Percentiles rank a stretch among this genome's conserved stretches.
Conservation (phyloP, 306 rosid genomes). For the Glycine soja region DNA sequence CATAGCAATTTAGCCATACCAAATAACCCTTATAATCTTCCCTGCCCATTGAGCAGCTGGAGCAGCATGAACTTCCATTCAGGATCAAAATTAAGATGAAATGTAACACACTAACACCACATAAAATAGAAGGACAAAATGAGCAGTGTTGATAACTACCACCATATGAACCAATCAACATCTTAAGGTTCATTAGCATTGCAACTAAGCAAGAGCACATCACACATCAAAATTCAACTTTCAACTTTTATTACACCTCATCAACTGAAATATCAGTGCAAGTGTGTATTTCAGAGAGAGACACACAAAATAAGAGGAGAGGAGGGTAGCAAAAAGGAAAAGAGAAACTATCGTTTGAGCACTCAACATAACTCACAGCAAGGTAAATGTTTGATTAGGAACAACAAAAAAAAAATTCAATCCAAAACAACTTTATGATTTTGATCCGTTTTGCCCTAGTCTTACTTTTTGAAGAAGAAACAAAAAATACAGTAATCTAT, state of each 20-base stretch:
- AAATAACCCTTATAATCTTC: background rate
- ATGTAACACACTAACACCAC: background rate
- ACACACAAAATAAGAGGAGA: too few species aligned
- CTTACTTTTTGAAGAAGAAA: background rate
- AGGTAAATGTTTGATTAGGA: background rate
- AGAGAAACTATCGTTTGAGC: background rate
- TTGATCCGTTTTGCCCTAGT: background rate
- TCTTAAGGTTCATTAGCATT: too few species aligned
- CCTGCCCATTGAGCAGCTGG: background rate
- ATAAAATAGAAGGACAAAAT: background rate
- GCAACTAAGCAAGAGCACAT: too few species aligned
- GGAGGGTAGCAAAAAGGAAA: too few species aligned
- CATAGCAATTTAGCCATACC: background rate
- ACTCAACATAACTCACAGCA: background rate
- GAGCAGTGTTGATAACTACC: conserved; percentile 1
- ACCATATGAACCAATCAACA: background rate
- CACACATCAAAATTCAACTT: background rate
- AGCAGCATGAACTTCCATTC: conserved; percentile 2
- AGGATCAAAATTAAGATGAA: conserved; percentile 19
- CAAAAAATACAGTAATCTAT: background rate
- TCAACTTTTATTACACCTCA: background rate
- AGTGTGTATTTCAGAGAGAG: too few species aligned
- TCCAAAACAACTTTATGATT: background rate
- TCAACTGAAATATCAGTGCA: background rate
- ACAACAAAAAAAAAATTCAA: too few species aligned